Percentiles rank a stretch among this genome's conserved stretches.
Conservation (phyloP, 2,329 filamentous ascomycete species). For the Chaetomium sp. region DNA sequence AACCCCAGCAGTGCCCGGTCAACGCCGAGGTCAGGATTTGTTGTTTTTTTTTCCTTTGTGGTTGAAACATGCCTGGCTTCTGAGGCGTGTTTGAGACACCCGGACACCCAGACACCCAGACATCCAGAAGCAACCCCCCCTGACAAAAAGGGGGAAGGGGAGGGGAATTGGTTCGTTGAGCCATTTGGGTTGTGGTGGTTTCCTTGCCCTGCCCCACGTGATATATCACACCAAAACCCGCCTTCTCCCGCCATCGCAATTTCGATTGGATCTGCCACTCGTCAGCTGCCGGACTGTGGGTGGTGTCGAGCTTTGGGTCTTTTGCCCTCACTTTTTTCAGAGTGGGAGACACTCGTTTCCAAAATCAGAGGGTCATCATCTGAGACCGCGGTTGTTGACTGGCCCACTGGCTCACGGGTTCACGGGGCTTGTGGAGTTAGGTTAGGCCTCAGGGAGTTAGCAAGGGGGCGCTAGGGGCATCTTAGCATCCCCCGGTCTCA, state of each 20-base stretch:
- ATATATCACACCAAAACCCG: conserved; percentile 1
- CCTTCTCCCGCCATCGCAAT: conserved; percentile 12
- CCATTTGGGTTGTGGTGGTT: neutral
- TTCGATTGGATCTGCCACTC: conserved; percentile 13
- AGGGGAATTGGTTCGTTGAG: neutral
- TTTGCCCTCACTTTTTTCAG: neutral
- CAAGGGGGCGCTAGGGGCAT: neutral
- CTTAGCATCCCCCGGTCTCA: neutral
- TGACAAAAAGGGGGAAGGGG: neutral
- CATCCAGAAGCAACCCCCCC: neutral
- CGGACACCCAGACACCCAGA: no score
- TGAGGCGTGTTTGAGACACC: no score
- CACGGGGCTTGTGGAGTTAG: neutral
- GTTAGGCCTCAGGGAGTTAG: neutral
- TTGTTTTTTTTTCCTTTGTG: no score
- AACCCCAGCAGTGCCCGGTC: neutral
- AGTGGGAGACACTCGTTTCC: neutral
- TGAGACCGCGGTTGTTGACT: neutral
- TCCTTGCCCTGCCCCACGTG: conserved; percentile 10
- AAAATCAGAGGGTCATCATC: neutral
- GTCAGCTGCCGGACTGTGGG: conserved; percentile 11
- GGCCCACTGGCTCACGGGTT: neutral
- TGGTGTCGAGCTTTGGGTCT: neutral
- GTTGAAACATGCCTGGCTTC: neutral
- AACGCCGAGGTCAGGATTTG: neutral